A percentile compares a stretch with the other conserved stretches of the same genome.
Evolutionary conservation across 805 yeast genomes (phyloP).

Genomic region (Ogataea trehalophila): DNA sequence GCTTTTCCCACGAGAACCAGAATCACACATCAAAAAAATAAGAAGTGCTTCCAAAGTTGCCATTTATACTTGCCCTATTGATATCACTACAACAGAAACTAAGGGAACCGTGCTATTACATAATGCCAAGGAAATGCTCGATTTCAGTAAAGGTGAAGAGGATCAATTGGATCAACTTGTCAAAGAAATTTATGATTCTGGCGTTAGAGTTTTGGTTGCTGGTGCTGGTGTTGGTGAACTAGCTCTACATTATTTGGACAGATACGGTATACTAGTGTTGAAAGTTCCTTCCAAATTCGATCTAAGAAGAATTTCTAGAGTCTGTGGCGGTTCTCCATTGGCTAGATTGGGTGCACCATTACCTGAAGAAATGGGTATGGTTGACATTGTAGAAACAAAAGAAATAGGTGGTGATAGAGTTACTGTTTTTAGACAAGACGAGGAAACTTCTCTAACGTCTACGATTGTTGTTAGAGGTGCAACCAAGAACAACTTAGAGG

Average conservation of each 20-base stretch:
- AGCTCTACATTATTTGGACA: slow-evolving; percentile 87
- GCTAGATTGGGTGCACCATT: slow-evolving; percentile 93
- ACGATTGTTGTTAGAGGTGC: slow-evolving; percentile 96
- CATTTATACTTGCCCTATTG: slow-evolving; percentile 89
- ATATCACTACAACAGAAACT: slow-evolving; percentile 94
- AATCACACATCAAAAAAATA: slow-evolving; percentile 73
- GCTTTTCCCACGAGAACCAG: slow-evolving; percentile 99
- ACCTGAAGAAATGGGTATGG: slow-evolving; percentile 87
- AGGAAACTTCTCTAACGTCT: slow-evolving; percentile 69
- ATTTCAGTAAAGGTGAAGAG: slow-evolving; percentile 95
- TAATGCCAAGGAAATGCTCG: slow-evolving; percentile 95
- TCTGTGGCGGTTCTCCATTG: slow-evolving; percentile 95
- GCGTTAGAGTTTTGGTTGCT: slow-evolving; percentile 86
- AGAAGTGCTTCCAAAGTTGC: slow-evolving; percentile 73
- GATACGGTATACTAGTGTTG: slow-evolving; percentile 77
- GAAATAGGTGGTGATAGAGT: slow-evolving; percentile 98
- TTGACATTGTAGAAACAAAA: slow-evolving; percentile 82
- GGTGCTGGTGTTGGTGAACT: slow-evolving; percentile 92
- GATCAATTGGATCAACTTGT: slow-evolving; percentile 83
- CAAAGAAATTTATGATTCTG: slow-evolving; percentile 76
- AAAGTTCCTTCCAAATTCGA: slow-evolving; percentile 94
- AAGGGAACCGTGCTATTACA: slow-evolving; percentile 95
- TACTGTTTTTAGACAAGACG: slow-evolving; percentile 81
- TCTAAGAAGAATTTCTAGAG: slow-evolving; percentile 87
- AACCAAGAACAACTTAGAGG: slow-evolving; percentile 88